Base-by-base conservation (phyloP, 164 flowering plant genomes). In the Santalum album region DNA sequence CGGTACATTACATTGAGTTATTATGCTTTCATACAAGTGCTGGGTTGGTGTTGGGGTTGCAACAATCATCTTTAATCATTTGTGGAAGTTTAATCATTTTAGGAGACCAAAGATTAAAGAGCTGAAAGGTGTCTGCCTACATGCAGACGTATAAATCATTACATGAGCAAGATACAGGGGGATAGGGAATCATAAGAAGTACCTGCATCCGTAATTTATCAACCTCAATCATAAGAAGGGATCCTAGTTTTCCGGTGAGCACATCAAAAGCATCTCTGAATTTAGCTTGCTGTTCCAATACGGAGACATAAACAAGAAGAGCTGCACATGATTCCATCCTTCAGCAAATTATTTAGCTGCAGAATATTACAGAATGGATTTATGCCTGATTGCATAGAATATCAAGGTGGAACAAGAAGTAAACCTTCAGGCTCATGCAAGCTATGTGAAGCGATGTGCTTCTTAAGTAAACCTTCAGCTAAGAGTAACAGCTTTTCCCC, bases 361-460 rank as follows among this genome's bases (percentile, higher is more conserved):
- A 55, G 17, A 34, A 19, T 15, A 52, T 5, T 4, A 11, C 14
- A 11, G 16, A 11, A 53, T 18, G 46, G 55, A 19, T 35, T 35
- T 16, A 10, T 25, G 12, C 22, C 27, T 5, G 12, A 15, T 16
- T n/a, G 0, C 49, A 46, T 32, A 26, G 20, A 18, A 38, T 34
- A 40, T 2, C n/a, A 29, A 29, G 55, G 32, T 39, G 58, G 35
- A 36, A 54, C 32, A 51, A 19, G 54, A 59, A 49, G 32, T 23
- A 32, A 51, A 88, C 96, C 95, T 84, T 89, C 98, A 51, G 96
- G 90, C 59, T 89, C 99, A 68, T 86, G 94, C 75, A 92, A 77
- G 67, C 84, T 69, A 66, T 86, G 89, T 55, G 86, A 67, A n/a
- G 83, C 70, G 53, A 83, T 73, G 57, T 92, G 99, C 76, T 87